Evolutionary conservation across 2,329 filamentous ascomycete species (phyloP).

Genomic region (Plectosphaerella sp.): DNA sequence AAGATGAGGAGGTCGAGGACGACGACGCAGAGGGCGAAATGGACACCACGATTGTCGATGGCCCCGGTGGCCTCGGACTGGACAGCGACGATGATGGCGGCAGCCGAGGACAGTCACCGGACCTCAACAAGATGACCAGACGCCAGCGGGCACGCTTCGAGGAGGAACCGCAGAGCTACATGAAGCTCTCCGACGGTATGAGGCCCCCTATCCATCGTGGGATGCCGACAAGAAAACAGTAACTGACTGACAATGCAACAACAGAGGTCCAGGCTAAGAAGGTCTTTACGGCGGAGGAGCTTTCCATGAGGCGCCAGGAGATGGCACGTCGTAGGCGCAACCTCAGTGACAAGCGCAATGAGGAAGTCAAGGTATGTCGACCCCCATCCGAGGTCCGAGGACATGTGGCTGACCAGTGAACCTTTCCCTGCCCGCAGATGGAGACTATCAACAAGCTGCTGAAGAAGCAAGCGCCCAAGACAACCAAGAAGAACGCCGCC

Average conservation of each 20-base stretch:
- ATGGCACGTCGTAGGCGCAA: slow-evolving; percentile 59
- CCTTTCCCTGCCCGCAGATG: slow-evolving; percentile 47
- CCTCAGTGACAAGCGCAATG: slow-evolving; percentile 60
- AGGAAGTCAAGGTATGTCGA: slow-evolving; percentile 54
- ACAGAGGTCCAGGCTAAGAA: slow-evolving; percentile 62
- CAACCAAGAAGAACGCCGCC: slow-evolving; percentile 46
- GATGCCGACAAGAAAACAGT: background rate
- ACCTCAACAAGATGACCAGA: slow-evolving; percentile 57
- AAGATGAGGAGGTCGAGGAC: slow-evolving; percentile 33
- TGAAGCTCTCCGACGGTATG: slow-evolving; percentile 59
- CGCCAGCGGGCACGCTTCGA: slow-evolving; percentile 56
- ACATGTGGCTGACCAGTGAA: background rate
- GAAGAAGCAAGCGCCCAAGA: slow-evolving; percentile 79
- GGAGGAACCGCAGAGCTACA: slow-evolving; percentile 47
- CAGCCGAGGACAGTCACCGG: slow-evolving; percentile 45
- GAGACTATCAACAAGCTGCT: slow-evolving; percentile 89
- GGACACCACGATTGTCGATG: slow-evolving; percentile 6
- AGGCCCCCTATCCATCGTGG: background rate
- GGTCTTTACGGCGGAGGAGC: slow-evolving; percentile 55
- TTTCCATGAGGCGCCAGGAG: slow-evolving; percentile 58
- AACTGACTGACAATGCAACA: slow-evolving; percentile 5
- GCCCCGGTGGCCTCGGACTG: slow-evolving; percentile 28
- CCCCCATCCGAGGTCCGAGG: background rate
- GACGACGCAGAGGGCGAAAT: slow-evolving; percentile 35
- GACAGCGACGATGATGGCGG: slow-evolving; percentile 41